Conservation (phyloP, 1,284 basidiomycete genomes). For the Ustilago sp. region DNA sequence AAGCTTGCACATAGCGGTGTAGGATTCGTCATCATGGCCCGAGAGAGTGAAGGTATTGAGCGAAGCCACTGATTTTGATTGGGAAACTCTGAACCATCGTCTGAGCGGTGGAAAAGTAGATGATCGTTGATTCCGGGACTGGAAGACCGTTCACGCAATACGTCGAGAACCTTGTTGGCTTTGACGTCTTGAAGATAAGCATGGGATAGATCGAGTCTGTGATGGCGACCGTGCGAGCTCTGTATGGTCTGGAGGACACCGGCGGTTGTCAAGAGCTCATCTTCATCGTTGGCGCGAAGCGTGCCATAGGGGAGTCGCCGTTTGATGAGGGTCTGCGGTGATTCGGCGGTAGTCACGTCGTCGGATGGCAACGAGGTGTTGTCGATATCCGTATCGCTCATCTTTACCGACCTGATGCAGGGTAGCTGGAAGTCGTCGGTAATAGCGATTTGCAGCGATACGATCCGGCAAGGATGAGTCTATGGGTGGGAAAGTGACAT, state of each 20-base stretch:
- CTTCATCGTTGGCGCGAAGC: slow-evolving; percentile 11
- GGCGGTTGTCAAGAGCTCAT: slow-evolving; percentile 15
- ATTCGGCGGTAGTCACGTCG: background rate
- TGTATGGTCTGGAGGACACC: background rate
- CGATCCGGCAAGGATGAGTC: background rate
- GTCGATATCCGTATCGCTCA: slow-evolving; percentile 21
- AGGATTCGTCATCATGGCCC: background rate
- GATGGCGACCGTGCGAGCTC: slow-evolving; percentile 14
- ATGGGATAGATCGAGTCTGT: slow-evolving; percentile 17
- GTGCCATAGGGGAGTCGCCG: slow-evolving; percentile 18
- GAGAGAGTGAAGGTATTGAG: background rate
- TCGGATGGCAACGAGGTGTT: slow-evolving; percentile 23
- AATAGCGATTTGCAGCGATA: background rate
- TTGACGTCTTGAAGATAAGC: slow-evolving; percentile 21
- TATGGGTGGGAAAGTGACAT: too few species aligned
- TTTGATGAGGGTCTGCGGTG: background rate
- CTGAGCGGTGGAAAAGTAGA: too few species aligned
- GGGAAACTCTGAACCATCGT: background rate
- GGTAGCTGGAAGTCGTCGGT: background rate
- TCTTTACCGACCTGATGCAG: background rate
- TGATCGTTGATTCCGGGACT: background rate
- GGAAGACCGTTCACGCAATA: slow-evolving; percentile 4
- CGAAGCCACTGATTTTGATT: slow-evolving; percentile 1
- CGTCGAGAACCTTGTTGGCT: slow-evolving; percentile 6
- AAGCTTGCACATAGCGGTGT: slow-evolving; percentile 2